Conservation (phyloP, 1,284 basidiomycete genomes). For the Naganishia albida region DNA sequence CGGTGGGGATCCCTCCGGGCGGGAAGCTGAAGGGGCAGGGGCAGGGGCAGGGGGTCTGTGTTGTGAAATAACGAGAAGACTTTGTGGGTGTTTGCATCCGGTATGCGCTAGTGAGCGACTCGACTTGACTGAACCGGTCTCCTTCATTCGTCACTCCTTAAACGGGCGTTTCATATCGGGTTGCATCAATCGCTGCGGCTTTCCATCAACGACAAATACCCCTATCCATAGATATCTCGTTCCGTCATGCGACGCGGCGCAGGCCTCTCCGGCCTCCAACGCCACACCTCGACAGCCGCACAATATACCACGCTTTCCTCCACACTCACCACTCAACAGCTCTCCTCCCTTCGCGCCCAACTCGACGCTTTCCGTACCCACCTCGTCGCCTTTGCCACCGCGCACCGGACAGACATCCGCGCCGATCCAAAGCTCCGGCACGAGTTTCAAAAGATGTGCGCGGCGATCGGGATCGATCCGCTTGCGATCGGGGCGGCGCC, state of each 20-base stretch:
- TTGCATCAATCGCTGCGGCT: background rate
- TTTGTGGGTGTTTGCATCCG: conserved; percentile 10
- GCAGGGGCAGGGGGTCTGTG: background rate
- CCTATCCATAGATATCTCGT: background rate
- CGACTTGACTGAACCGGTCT: background rate
- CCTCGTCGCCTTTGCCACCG: conserved; percentile 75
- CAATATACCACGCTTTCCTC: conserved; percentile 78
- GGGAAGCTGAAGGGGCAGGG: background rate
- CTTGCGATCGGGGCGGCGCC: conserved; percentile 63
- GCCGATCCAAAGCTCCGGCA: conserved; percentile 84
- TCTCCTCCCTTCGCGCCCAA: conserved; percentile 76
- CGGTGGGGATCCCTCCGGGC: background rate
- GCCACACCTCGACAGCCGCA: conserved; percentile 50
- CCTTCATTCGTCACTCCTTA: background rate
- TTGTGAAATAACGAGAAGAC: background rate
- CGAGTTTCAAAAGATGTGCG: conserved; percentile 95
- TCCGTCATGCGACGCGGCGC: conserved; percentile 56
- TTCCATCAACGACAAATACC: background rate
- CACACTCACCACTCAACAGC: conserved; percentile 72
- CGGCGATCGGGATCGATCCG: conserved; percentile 91
- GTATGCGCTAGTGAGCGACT: background rate
- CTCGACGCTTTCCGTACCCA: conserved; percentile 80
- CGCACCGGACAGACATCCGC: conserved; percentile 81
- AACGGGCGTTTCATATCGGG: background rate
- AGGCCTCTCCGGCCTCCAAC: conserved; percentile 57